Evolutionary conservation across 306 rosid genomes (phyloP).

Genomic region (Vigna trinervia): DNA sequence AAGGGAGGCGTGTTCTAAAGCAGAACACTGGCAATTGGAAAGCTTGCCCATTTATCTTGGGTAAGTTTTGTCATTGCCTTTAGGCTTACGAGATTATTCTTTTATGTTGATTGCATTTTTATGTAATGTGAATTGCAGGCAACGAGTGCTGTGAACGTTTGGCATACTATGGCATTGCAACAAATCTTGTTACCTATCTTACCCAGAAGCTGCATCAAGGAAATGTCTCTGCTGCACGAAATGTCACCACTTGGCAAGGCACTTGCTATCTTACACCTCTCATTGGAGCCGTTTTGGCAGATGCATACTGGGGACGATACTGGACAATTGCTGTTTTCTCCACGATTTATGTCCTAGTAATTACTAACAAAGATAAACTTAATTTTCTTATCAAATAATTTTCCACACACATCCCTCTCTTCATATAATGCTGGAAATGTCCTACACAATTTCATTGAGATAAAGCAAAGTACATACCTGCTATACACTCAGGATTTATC

Average conservation of each 20-base stretch:
- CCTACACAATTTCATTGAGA: conserved; percentile 27
- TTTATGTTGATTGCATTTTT: conserved; percentile 18
- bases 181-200: conserved; percentile 95
- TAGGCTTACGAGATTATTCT: not conserved
- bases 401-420: conserved; percentile 15
- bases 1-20: conserved; percentile 71
- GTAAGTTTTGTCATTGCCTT: conserved; percentile 44
- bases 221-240: conserved; percentile 90
- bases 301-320: conserved; percentile 98
- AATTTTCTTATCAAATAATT: conserved; percentile 20
- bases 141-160: conserved; percentile 91
- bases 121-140: conserved; percentile 58
- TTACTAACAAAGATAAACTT: conserved; percentile 33
- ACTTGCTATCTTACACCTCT: conserved; percentile 99
- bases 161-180: conserved; percentile 94
- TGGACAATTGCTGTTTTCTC: conserved; percentile 96
- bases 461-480: conserved; percentile 11
- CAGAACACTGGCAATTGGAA: conserved; percentile 71
- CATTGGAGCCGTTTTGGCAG: conserved; percentile 93
- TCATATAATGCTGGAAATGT: conserved; percentile 34
- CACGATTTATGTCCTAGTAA: conserved; percentile 80
- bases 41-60: conserved; percentile 81
- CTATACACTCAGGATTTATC: not conserved
- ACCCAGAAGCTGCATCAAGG: conserved; percentile 84
- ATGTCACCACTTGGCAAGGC: conserved; percentile 96